A percentile compares a stretch with the other conserved stretches of the same genome.
These are phyloP conservation scores for Juncus inflexus DNA, from an alignment of 176 grass and related monocot genomes.

Conservation along the genomic window DNA sequence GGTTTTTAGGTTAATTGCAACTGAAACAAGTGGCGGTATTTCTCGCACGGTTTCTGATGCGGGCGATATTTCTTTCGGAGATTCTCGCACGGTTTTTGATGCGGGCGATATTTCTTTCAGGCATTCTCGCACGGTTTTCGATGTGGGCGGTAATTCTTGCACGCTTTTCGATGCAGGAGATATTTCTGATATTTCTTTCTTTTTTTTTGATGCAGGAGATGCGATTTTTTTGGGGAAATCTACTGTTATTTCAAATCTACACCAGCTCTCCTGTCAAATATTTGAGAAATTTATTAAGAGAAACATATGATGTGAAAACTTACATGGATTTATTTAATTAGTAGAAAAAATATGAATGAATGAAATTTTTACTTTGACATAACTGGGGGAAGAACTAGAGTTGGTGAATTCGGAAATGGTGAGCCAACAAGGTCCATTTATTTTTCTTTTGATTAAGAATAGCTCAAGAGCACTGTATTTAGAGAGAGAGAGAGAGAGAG, in stretches of 20 bases:
- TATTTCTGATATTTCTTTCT: too few relatives aligned
- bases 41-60: slow-evolving; percentile 46
- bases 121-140: slow-evolving; percentile 47
- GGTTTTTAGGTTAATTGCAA: slow-evolving; percentile 93
- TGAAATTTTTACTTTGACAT: too few relatives aligned
- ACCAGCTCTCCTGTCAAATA: slow-evolving; percentile 82
- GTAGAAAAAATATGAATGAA: too few relatives aligned
- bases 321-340: too few relatives aligned
- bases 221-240: slow-evolving; percentile 82
- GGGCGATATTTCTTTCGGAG: slow-evolving; percentile 17
- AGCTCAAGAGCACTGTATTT: slow-evolving; percentile 80
- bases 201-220: slow-evolving; percentile 30
- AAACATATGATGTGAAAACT: slow-evolving; percentile 2
- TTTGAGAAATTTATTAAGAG: slow-evolving; percentile 2
- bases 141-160: slow-evolving; percentile 28
- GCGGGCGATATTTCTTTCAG: slow-evolving; percentile 1
- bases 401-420: slow-evolving; percentile 68
- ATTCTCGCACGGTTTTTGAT: slow-evolving; percentile 44
- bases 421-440: slow-evolving; percentile 92
- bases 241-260: slow-evolving; percentile 85
- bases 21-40: slow-evolving; percentile 67
- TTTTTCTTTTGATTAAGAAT: slow-evolving; percentile 90
- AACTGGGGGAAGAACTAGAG: slow-evolving; percentile 49
- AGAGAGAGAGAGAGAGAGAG: slow-evolving; percentile 20
- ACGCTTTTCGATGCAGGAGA: slow-evolving; percentile 32